These are phyloP conservation scores for Termitomyces sp. DNA, from an alignment of 768 basidiomycete genomes.

Conservation along the genomic window DNA sequence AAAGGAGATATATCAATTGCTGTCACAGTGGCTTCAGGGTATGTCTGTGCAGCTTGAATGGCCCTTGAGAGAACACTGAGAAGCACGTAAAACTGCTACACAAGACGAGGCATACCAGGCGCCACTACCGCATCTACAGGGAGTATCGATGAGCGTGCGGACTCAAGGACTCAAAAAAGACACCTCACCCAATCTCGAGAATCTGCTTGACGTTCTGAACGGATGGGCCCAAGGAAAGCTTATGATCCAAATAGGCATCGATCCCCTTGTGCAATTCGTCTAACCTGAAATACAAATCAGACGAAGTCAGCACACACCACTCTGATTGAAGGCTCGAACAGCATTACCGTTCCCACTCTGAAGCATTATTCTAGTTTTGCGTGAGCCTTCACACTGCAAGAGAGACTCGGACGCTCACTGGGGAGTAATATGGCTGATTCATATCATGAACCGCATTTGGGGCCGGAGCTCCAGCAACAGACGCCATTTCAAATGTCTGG, in stretches of 20 bases:
- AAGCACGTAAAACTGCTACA: neutral
- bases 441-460: too few relatives aligned
- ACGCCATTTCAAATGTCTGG: neutral
- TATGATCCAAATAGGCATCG: slow-evolving; percentile 1
- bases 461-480: neutral
- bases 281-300: neutral
- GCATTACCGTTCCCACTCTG: neutral
- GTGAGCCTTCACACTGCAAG: neutral
- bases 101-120: neutral
- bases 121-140: neutral
- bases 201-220: neutral
- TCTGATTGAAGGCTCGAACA: neutral
- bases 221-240: neutral
- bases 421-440: neutral
- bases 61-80: neutral
- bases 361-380: neutral
- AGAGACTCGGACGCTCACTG: neutral
- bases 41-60: slow-evolving; percentile 3
- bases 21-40: slow-evolving; percentile 4
- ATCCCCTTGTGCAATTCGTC: slow-evolving; percentile 7
- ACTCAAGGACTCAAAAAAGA: too few relatives aligned
- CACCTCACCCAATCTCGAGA: slow-evolving; percentile 3
- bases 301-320: neutral
- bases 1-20: slow-evolving; percentile 7
- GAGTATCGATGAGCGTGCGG: neutral